Percentiles rank a stretch among this genome's conserved stretches.
These are phyloP conservation scores for Cyclocybe aegerita DNA, from an alignment of 768 basidiomycete species.

Conservation along the genomic window DNA sequence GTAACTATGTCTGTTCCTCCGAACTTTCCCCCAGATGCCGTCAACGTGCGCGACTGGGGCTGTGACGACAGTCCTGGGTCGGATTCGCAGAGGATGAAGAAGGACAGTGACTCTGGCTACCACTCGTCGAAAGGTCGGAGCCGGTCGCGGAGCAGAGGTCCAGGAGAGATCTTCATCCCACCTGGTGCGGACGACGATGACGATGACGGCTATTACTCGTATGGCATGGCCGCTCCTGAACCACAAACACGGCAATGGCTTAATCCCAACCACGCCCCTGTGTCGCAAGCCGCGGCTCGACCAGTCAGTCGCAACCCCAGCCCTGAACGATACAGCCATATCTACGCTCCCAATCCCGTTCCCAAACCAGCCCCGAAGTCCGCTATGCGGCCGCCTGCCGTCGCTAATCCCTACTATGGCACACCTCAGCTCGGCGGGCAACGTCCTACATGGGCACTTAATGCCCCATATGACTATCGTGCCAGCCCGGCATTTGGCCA, in stretches of 20 bases:
- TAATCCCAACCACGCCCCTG: constrained; percentile 12
- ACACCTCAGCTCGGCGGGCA: too few species aligned
- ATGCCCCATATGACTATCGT: too few species aligned
- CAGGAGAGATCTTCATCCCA: constrained; percentile 10
- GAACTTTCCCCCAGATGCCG: too few species aligned
- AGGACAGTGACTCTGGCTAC: too few species aligned
- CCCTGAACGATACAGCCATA: constrained; percentile 2
- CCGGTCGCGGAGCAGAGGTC: constrained; percentile 1
- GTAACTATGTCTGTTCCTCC: too few species aligned
- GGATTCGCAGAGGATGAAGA: too few species aligned
- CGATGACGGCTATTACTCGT: background rate
- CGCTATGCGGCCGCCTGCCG: too few species aligned
- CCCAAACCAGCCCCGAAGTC: background rate
- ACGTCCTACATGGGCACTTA: too few species aligned
- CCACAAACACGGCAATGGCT: constrained; percentile 4
- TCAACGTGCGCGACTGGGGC: background rate
- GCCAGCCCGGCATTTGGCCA: too few species aligned
- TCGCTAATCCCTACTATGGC: too few species aligned
- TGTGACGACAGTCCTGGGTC: too few species aligned
- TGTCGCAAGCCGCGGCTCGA: background rate
- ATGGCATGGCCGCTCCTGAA: background rate
- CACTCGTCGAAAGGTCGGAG: constrained; percentile 1
- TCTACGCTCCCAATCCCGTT: constrained; percentile 2
- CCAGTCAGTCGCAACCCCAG: background rate
- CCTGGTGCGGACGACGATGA: constrained; percentile 5